A percentile compares a stretch with the other conserved stretches of the same genome.
These are phyloP conservation scores for Fusarium scirpi DNA, from an alignment of 2,329 filamentous ascomycete species.

Conservation along the genomic window DNA sequence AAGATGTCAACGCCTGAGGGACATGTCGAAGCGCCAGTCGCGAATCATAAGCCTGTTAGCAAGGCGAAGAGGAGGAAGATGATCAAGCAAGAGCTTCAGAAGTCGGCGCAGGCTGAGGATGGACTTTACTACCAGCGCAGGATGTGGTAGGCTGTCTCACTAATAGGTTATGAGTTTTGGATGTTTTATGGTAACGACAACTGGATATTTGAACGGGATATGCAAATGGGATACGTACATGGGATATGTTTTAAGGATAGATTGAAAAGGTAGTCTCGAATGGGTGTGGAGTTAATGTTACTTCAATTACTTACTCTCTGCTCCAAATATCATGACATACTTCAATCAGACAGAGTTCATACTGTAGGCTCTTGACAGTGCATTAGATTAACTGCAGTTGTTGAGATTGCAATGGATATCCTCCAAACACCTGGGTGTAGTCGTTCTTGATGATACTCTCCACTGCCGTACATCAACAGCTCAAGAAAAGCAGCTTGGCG, in stretches of 20 bases:
- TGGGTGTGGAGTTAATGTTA: not conserved
- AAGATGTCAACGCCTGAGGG: conserved; percentile 51
- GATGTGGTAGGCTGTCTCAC: conserved; percentile 57
- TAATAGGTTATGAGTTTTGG: not conserved
- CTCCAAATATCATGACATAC: too few relatives aligned
- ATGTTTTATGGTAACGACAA: conserved; percentile 28
- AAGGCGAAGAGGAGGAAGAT: conserved; percentile 65
- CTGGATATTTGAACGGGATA: not conserved
- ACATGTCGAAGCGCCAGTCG: conserved; percentile 53
- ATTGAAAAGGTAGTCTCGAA: conserved; percentile 1
- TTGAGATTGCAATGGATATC: not conserved
- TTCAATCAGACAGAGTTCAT: not conserved
- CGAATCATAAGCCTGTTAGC: conserved; percentile 61
- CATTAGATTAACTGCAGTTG: not conserved
- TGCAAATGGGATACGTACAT: not conserved
- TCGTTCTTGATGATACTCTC: not conserved
- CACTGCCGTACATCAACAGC: not conserved
- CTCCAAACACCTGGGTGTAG: not conserved
- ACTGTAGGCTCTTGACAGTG: not conserved
- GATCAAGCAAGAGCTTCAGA: conserved; percentile 69
- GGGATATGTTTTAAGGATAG: conserved; percentile 1
- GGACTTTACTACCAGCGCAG: conserved; percentile 67
- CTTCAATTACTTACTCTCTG: not conserved
- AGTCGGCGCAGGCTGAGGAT: conserved; percentile 58
- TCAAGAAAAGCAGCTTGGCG: not conserved